These are phyloP conservation scores for Phlebopus sp. DNA, from an alignment of 1,284 basidiomycete genomes.

Conservation along the genomic window DNA sequence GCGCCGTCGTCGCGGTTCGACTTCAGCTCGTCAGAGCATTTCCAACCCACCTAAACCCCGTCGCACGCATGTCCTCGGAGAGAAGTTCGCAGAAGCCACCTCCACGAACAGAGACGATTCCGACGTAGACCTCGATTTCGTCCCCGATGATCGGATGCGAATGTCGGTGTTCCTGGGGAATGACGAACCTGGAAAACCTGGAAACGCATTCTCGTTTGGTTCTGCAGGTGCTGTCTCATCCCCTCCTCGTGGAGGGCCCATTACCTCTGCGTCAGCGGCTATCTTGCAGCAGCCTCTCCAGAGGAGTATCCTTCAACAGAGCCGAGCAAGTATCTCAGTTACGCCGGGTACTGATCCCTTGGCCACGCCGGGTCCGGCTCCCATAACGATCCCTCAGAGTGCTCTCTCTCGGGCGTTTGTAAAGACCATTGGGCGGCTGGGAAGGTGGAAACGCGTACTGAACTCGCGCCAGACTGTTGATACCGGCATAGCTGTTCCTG, in stretches of 20 bases:
- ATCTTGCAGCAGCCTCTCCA: constrained; percentile 39
- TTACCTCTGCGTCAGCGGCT: constrained; percentile 30
- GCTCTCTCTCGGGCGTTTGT: constrained; percentile 74
- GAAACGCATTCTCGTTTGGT: constrained; percentile 30
- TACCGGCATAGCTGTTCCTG: constrained; percentile 43
- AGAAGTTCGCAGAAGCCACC: constrained; percentile 61
- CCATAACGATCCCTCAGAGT: constrained; percentile 57
- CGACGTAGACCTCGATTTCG: constrained; percentile 74
- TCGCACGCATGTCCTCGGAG: constrained; percentile 49
- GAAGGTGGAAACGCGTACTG: constrained; percentile 77
- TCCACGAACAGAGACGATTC: constrained; percentile 54
- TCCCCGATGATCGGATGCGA: constrained; percentile 31
- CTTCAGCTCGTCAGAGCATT: constrained; percentile 32
- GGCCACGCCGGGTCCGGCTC: constrained; percentile 39
- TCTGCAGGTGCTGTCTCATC: constrained; percentile 18
- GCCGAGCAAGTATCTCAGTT: constrained; percentile 30
- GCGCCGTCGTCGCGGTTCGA: constrained; percentile 33
- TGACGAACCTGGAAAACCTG: constrained; percentile 25
- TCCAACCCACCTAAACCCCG: constrained; percentile 28
- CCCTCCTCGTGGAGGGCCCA: constrained; percentile 22
- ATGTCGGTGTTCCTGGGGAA: constrained; percentile 32
- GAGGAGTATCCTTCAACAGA: constrained; percentile 41
- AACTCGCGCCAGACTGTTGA: constrained; percentile 48
- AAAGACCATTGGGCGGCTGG: constrained; percentile 76
- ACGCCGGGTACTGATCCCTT: constrained; percentile 20